Base-by-base conservation (phyloP, 331 rosid genomes). In the Arachis monticola region DNA sequence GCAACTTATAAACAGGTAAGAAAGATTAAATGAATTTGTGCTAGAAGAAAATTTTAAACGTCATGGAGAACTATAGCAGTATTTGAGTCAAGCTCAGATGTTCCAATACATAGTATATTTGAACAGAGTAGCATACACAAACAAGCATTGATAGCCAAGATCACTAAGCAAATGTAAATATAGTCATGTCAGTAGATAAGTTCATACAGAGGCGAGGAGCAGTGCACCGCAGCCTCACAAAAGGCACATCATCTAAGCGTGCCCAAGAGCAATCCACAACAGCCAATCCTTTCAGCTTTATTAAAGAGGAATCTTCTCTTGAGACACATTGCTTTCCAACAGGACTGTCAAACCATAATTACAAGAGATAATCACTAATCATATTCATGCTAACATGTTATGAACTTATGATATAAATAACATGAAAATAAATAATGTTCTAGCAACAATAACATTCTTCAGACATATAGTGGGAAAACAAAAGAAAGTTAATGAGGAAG, bases 201-300 rank as follows among this genome's bases (percentile, higher is more conserved):
- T 50, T 78, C 90, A 67, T 94, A 94, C 99, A 87, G 22, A 94
- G 97, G 41, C 99, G 93, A 79, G 99, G 96, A 77, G 92, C 86
- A 72, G 86, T 48, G 78, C 97, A 94, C 17, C 97, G 97, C 78
- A 92, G 85, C 86, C 82, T 92, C 78, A 85, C 96, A 65, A 94
- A 94, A 12, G 97, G 99, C 65, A 94, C 99, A n/a, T 94, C 97
- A 77, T 84, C 88, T 79, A 94, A 78, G 63, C 97, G 97, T 52
- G 97, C 97, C 99, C 99, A 90, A 47, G 99, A 94, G 85, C 99
- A 94, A 84, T 94, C 99, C 79, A 94, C 97, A 60, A 94, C 97
- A 17, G 99, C 99, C 77, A 94, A 80, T 63, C 97, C 99, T 81
- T 76, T 94, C 61, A 60, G 82, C 83, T 87, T 69, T 31, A 94